Evolutionary conservation across 108 stramenopile genomes (phyloP).

Genomic region (Cyclotella sp.): DNA sequence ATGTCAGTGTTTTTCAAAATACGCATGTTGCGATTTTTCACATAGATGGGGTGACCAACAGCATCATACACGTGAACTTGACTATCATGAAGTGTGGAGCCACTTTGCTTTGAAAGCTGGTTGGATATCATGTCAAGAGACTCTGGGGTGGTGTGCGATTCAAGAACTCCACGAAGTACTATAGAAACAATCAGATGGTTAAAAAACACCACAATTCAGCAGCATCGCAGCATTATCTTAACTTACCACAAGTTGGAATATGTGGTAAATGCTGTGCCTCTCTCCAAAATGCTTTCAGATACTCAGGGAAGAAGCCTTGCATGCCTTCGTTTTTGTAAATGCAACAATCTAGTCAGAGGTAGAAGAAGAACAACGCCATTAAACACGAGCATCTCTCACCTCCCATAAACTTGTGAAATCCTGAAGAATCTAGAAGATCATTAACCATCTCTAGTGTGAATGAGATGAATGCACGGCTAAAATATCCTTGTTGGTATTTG

Average conservation of each 20-base stretch:
- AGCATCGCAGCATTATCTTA: background rate
- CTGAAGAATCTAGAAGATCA: conserved; percentile 70
- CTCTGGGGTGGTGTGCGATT: conserved; percentile 88
- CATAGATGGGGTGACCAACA: conserved; percentile 86
- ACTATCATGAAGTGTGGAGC: conserved; percentile 82
- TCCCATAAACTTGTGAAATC: conserved; percentile 87
- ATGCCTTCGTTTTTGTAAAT: conserved; percentile 7
- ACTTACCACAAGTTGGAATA: conserved; percentile 75
- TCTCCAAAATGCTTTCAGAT: conserved; percentile 82
- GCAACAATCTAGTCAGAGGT: background rate
- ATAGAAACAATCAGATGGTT: background rate
- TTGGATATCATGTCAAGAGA: conserved; percentile 85
- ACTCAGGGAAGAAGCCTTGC: conserved; percentile 72
- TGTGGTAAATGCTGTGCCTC: conserved; percentile 85
- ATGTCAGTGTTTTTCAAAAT: conserved; percentile 74
- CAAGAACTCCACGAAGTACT: conserved; percentile 81
- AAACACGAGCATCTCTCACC: conserved; percentile 48
- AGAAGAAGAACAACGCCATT: background rate
- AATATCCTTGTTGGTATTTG: conserved; percentile 92
- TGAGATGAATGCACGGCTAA: conserved; percentile 78
- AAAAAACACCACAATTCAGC: background rate
- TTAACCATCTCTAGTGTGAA: conserved; percentile 70
- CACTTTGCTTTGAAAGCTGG: conserved; percentile 85
- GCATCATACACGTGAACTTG: conserved; percentile 92
- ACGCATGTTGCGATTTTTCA: conserved; percentile 77